Base-by-base conservation (phyloP, 306 rosid genomes). In the Cicer chorassanicum region DNA sequence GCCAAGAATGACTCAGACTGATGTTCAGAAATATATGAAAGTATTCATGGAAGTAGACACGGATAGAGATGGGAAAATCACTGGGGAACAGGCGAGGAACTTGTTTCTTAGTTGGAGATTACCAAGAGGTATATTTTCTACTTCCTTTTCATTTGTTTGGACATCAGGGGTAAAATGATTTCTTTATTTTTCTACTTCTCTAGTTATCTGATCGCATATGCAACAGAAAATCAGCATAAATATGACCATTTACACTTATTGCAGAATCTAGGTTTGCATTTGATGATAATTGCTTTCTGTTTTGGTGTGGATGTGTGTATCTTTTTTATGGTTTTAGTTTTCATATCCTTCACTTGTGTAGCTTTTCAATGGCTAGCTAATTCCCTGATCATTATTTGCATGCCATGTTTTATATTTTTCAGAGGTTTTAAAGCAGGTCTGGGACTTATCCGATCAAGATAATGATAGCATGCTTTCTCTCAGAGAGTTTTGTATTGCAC, bases 381-480 rank as follows among this genome's bases (percentile, higher is more conserved):
- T 77, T 57, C 62, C 48, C 61, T 76, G 70, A 78, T 86, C 83
- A 65, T 65, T 63, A 59, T 71, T 61, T 85, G 80, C 85, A 81
- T 84, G 76, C 79, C 73, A 29, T 66, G 81, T 77, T 90, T 80
- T 86, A 65, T 80, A 74, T 84, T 82, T 86, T 81, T 49, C 97
- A 95, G 99, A 92, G 91, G 85, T 95, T 79, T 87, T 95, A 79
- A 88, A 81, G 98, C 98, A 92, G 91, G 97, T 95, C 66, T 95
- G 99, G 99, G 99, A 95, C 83, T 84, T 95, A 83, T 90, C 99
- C 1, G 99, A 95, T 86, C 98, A 92, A 79, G 99, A 95, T 89
- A 92, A 90, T 65, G 99, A 95, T 87, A 89, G 99, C 89, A 92
- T 86, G 97, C 96, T 95, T 84, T 95, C 99, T 83, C 90, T 88